Conservation (phyloP, 2,329 filamentous ascomycete species). For the Talaromyces verruculosus region DNA sequence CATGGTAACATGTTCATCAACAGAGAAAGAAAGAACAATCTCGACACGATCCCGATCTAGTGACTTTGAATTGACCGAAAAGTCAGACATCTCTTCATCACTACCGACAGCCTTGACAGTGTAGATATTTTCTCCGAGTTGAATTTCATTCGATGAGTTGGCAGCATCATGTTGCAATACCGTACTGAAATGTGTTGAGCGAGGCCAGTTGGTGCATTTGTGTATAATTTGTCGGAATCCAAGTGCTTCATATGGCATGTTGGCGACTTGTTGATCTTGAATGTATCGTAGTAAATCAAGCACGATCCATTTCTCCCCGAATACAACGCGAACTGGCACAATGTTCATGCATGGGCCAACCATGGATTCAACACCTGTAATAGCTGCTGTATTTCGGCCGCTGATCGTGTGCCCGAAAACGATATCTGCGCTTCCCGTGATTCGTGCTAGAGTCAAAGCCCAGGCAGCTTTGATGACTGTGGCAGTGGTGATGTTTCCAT, state of each 20-base stretch:
- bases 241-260: constrained; percentile 56
- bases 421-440: constrained; percentile 56
- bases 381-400: constrained; percentile 61
- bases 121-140: constrained; percentile 41
- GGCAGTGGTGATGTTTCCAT: constrained; percentile 60
- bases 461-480: constrained; percentile 68
- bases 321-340: constrained; percentile 61
- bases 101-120: constrained; percentile 41
- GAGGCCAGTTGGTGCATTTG: constrained; percentile 44
- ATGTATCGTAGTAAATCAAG: constrained; percentile 55
- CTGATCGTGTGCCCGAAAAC: constrained; percentile 67
- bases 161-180: constrained; percentile 44
- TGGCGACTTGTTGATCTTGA: constrained; percentile 59
- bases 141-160: constrained; percentile 37
- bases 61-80: constrained; percentile 42
- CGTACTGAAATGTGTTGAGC: constrained; percentile 44
- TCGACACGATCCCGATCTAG: constrained; percentile 35
- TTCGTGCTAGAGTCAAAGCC: constrained; percentile 61
- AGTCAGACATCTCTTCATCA: constrained; percentile 43
- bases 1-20: constrained; percentile 36
- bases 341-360: constrained; percentile 68
- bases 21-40: constrained; percentile 41
- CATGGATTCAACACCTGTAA: constrained; percentile 54
- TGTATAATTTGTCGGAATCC: constrained; percentile 56
- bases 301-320: constrained; percentile 53